Base-by-base conservation (phyloP, 139 green algal species). In the Asterochloris sp. region DNA sequence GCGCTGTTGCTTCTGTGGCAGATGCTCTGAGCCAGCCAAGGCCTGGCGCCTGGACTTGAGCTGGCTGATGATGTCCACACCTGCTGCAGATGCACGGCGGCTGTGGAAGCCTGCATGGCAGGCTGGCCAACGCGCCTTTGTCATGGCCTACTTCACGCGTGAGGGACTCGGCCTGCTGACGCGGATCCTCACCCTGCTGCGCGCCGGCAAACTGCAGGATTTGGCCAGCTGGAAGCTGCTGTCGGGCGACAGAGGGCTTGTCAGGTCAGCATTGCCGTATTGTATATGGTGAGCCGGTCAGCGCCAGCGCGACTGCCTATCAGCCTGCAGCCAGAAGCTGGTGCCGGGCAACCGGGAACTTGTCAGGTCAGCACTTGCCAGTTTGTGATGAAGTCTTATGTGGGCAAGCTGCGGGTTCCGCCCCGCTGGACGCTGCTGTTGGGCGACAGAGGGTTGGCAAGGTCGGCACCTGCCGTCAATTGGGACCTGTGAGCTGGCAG, bases 171-270 rank as follows among this genome's bases (percentile, higher is more conserved):
- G 80, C 23, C 64, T 76, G 28, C 64, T 77, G 68, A 79, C 80
- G 29, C 66, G 79, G 26, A 54, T 29, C 11, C 79, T 83, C 17
- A 26, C 67, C 12, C 67, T 83, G 0, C 19, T 23, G 28, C 73
- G 21, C 21, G 66, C 67, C 62, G 47, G 79, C 19, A 24, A 78
- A 67, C 76, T n/a, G 17, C 54, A 76, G 11, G 67, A 73, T 21
- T n/a, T 83, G 79, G 23, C 29, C 24, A 21, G 79, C 68, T 84
- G 80, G 80, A 73, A 69, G 47, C 67, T 85, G 10, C 26, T 85
- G 21, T 85, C 81, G 24, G 81, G 80, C 17, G 28, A 47, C 4
- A 62, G 74, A 26, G 27, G 80, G 19, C 73, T 81, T 17, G 80
- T 81, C 63, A 78, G 80, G 80, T 54, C 38, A 54, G 38, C 38